Percentiles rank a stretch among this genome's conserved stretches.
phyloP scores from a whole-genome alignment of 2,329 filamentous ascomycete species.

The Alternaria ventricosa region DNA sequence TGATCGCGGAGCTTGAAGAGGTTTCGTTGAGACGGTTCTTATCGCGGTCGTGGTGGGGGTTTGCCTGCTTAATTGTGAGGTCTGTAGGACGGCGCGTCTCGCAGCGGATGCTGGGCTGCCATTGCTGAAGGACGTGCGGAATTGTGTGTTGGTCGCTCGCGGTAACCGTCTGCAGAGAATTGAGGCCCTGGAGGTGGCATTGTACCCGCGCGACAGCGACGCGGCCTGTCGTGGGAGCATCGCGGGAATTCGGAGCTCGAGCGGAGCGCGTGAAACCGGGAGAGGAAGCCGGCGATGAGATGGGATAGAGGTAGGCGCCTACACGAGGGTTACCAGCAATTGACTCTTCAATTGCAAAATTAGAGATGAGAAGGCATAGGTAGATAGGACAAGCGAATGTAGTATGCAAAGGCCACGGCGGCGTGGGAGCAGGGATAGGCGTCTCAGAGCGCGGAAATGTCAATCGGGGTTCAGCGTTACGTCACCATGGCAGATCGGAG shows the following conservation, averaged over 20 bases:
- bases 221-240: conserved; percentile 43
- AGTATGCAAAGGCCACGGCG: neutral
- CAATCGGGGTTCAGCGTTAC: conserved; percentile 23
- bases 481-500: conserved; percentile 14
- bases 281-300: neutral
- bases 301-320: neutral
- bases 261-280: conserved; percentile 9
- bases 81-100: conserved; percentile 33
- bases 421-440: neutral
- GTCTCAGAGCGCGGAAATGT: conserved; percentile 19
- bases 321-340: conserved; percentile 9
- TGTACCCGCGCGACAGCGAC: conserved; percentile 37
- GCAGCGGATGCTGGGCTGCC: conserved; percentile 22
- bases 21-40: conserved; percentile 40
- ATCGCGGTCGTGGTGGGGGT: conserved; percentile 18
- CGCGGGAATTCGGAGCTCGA: conserved; percentile 11
- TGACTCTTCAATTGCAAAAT: conserved; percentile 10
- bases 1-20: conserved; percentile 40
- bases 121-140: conserved; percentile 37
- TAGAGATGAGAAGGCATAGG: conserved; percentile 1
- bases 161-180: conserved; percentile 19
- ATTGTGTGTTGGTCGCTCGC: conserved; percentile 18
- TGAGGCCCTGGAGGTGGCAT: conserved; percentile 24
- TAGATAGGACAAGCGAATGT: neutral
- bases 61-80: conserved; percentile 24